Evolutionary conservation across 805 yeast genomes (phyloP).

Genomic region (Candida manassasensis): DNA sequence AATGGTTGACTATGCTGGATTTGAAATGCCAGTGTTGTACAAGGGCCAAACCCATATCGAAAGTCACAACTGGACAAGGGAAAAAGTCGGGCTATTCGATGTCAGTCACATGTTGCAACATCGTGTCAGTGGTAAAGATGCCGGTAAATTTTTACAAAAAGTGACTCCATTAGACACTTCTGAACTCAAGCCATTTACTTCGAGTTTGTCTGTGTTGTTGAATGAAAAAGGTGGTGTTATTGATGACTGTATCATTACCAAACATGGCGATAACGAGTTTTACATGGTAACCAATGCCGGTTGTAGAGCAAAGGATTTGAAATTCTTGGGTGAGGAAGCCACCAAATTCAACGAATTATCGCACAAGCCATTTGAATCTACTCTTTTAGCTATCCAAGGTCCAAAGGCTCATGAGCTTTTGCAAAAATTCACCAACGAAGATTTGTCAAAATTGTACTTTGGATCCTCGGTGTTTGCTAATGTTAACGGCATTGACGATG

Average conservation of each 20-base stretch:
- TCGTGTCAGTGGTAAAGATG: constrained; percentile 61
- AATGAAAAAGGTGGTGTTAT: constrained; percentile 76
- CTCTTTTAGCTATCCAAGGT: constrained; percentile 89
- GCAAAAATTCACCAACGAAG: constrained; percentile 55
- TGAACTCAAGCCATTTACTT: constrained; percentile 50
- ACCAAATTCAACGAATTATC: constrained; percentile 32
- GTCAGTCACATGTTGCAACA: constrained; percentile 98
- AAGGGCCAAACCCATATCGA: constrained; percentile 82
- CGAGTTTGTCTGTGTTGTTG: constrained; percentile 74
- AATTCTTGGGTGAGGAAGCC: constrained; percentile 55
- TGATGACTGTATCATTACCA: constrained; percentile 89
- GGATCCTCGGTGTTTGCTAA: constrained; percentile 59
- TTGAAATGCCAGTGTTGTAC: constrained; percentile 88
- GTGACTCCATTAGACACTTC: constrained; percentile 84
- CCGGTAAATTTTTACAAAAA: constrained; percentile 64
- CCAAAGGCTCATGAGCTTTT: constrained; percentile 73
- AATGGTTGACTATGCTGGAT: constrained; percentile 97
- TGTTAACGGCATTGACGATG: constrained; percentile 37
- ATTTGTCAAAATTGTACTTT: constrained; percentile 61
- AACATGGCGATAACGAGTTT: constrained; percentile 68
- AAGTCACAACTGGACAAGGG: constrained; percentile 92
- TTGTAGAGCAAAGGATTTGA: constrained; percentile 75
- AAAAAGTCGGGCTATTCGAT: constrained; percentile 85
- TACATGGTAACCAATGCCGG: constrained; percentile 97
- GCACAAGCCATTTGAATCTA: constrained; percentile 54